phyloP scores from a whole-genome alignment of 2,329 filamentous ascomycete species.

The Bipolaris bicolor region DNA sequence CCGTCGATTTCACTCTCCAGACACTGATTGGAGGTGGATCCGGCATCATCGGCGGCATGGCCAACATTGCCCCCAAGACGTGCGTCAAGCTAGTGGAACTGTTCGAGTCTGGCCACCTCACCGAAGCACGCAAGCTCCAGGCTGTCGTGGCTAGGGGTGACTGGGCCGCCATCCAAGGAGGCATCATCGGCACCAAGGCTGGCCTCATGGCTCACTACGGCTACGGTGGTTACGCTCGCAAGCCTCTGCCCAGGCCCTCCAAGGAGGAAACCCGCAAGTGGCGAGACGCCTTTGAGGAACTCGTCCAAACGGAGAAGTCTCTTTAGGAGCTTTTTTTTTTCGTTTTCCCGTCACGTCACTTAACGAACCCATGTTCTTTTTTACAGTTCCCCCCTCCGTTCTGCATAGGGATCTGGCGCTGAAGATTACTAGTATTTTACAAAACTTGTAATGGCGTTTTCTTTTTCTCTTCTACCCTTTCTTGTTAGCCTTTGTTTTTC shows the following conservation, averaged over 20 bases:
- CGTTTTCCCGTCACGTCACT: no score
- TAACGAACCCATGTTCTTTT: no score
- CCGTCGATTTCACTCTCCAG: conserved; percentile 75
- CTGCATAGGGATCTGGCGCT: conserved; percentile 38
- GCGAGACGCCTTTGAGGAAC: conserved; percentile 53
- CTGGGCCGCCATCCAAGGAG: conserved; percentile 72
- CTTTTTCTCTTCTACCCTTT: conserved; percentile 15
- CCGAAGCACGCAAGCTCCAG: conserved; percentile 68
- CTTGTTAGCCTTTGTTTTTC: no score
- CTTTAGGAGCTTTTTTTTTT: conserved; percentile 22
- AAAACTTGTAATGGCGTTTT: conserved; percentile 35
- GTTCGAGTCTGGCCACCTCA: conserved; percentile 63
- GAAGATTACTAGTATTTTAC: conserved; percentile 23
- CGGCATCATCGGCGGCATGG: conserved; percentile 74
- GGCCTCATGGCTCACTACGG: conserved; percentile 66
- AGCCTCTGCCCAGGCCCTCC: conserved; percentile 60
- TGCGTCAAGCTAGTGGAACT: conserved; percentile 67
- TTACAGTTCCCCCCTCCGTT: conserved; percentile 1
- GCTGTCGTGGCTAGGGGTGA: conserved; percentile 70
- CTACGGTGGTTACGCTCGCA: conserved; percentile 68
- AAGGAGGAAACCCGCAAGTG: conserved; percentile 51
- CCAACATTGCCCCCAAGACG: conserved; percentile 71
- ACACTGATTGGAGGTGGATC: conserved; percentile 72
- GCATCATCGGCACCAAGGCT: conserved; percentile 72
- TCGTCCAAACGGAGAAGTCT: conserved; percentile 52